These are phyloP conservation scores for Rhodomyrtus psidioides DNA, from an alignment of 441 rosid species.

Conservation along the genomic window DNA sequence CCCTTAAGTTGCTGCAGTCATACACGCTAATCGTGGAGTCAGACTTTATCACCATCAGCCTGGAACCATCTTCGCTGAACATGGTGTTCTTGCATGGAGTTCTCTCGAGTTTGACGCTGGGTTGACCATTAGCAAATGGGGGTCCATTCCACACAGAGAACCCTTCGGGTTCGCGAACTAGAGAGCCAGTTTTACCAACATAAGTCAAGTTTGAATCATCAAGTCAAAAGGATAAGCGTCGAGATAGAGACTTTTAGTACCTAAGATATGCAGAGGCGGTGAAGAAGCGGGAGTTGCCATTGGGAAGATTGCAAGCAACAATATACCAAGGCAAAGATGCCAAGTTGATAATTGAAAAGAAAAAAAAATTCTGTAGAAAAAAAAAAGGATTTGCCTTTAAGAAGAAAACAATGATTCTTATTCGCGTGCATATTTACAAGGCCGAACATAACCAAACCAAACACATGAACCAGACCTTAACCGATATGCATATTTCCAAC, in stretches of 20 bases:
- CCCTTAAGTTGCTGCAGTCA: slow-evolving; percentile 45
- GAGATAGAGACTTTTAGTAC: slow-evolving; percentile 18
- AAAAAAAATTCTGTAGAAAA: no score
- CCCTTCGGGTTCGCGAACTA: slow-evolving; percentile 80
- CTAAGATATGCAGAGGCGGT: slow-evolving; percentile 61
- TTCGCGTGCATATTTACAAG: not conserved
- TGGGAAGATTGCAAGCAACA: not conserved
- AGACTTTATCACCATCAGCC: slow-evolving; percentile 53
- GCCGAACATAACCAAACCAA: not conserved
- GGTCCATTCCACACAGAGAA: slow-evolving; percentile 77
- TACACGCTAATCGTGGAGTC: slow-evolving; percentile 45
- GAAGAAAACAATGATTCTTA: not conserved
- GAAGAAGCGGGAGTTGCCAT: slow-evolving; percentile 31
- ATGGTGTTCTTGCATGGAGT: slow-evolving; percentile 51
- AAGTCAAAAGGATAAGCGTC: not conserved
- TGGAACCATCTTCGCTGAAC: slow-evolving; percentile 73
- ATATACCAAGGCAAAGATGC: not conserved
- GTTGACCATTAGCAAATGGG: slow-evolving; percentile 56
- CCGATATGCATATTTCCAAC: not conserved
- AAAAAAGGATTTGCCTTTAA: not conserved
- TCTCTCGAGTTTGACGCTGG: slow-evolving; percentile 44
- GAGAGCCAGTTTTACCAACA: not conserved
- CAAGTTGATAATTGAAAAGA: not conserved
- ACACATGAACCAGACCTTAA: not conserved
- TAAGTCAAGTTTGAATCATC: not conserved